Evolutionary conservation across 192 early-diverging fungal species (phyloP).

Genomic region (Gaertneriomyces sp.): DNA sequence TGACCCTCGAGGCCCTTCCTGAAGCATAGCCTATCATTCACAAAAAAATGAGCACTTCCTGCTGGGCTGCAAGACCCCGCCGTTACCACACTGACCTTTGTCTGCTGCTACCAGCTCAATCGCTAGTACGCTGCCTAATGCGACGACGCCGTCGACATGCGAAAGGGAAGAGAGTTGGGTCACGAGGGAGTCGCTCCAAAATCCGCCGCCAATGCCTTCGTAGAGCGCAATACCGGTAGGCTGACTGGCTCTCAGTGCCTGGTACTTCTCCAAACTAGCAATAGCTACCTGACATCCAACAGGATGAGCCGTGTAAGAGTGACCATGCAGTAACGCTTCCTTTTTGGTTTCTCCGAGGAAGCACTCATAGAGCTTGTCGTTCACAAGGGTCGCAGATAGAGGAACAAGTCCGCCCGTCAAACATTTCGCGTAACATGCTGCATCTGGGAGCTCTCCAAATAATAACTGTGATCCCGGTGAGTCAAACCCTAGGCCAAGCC

Average conservation of each 20-base stretch:
- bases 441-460: slow-evolving; percentile 62
- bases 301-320: slow-evolving; percentile 80
- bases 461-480: slow-evolving; percentile 55
- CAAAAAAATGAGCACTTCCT: neutral
- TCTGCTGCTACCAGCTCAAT: slow-evolving; percentile 47
- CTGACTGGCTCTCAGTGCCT: slow-evolving; percentile 6
- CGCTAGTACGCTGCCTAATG: slow-evolving; percentile 66
- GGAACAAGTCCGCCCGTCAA: slow-evolving; percentile 75
- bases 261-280: slow-evolving; percentile 51
- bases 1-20: slow-evolving; percentile 29
- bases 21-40: slow-evolving; percentile 51
- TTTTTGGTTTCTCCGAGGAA: slow-evolving; percentile 62
- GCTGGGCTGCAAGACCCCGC: neutral
- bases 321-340: slow-evolving; percentile 75
- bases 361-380: slow-evolving; percentile 59
- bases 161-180: slow-evolving; percentile 47
- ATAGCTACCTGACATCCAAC: slow-evolving; percentile 72
- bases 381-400: slow-evolving; percentile 64
- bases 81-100: neutral
- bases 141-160: slow-evolving; percentile 60
- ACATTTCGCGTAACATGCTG: slow-evolving; percentile 71
- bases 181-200: too few species aligned
- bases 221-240: too few species aligned
- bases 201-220: too few species aligned
- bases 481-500: slow-evolving; percentile 50